phyloP scores from a whole-genome alignment of 345 rosid species.

The Pugionium dolabratum region DNA sequence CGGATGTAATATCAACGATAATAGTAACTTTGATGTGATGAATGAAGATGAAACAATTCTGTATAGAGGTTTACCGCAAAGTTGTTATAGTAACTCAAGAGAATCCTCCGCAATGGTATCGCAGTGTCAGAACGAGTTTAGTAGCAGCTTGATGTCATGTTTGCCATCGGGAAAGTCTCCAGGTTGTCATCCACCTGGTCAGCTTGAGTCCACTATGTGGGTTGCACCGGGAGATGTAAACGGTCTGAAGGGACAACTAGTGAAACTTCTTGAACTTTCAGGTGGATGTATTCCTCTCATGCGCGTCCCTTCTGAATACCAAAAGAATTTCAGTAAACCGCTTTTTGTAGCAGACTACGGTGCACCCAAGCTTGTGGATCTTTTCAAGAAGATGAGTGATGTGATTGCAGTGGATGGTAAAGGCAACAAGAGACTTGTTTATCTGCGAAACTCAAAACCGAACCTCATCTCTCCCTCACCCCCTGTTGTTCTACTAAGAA shows the following conservation, averaged over 20 bases:
- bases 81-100: constrained; percentile 53
- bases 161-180: constrained; percentile 60
- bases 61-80: constrained; percentile 61
- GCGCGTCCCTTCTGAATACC: constrained; percentile 75
- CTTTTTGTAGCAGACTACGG: constrained; percentile 82
- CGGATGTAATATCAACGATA: constrained; percentile 54
- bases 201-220: constrained; percentile 68
- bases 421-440: constrained; percentile 68
- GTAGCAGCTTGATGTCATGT: constrained; percentile 39
- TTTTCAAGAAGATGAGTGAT: constrained; percentile 81
- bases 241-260: constrained; percentile 73
- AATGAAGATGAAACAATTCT: constrained; percentile 79
- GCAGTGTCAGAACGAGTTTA: constrained; percentile 46
- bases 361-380: constrained; percentile 68
- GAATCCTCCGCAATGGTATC: constrained; percentile 52
- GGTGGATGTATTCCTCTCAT: constrained; percentile 79
- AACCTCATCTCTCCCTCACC: constrained; percentile 54
- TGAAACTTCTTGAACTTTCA: constrained; percentile 76
- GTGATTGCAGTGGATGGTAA: constrained; percentile 67
- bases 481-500: constrained; percentile 44
- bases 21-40: constrained; percentile 43
- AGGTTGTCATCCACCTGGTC: constrained; percentile 52
- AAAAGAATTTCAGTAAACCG: constrained; percentile 72
- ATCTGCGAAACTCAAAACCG: constrained; percentile 63
- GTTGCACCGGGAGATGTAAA: constrained; percentile 90